Evolutionary conservation across 1,139 yeast species (phyloP), one percentile per base, ranked within the genome.

Genomic region (Suhomyces ambrosiae): DNA sequence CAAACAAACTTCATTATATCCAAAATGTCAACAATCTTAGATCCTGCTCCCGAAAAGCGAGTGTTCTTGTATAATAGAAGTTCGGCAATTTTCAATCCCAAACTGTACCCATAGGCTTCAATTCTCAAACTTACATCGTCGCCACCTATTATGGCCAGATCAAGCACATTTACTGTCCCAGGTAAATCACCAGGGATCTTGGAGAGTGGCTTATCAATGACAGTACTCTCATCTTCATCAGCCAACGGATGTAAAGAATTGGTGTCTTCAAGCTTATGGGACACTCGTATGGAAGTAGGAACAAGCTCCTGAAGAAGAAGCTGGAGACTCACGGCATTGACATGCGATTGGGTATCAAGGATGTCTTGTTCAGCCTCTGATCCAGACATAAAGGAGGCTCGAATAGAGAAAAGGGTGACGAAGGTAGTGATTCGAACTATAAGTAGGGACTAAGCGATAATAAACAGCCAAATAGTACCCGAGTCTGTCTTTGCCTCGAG

Each of bases 1-100:
- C 97, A 89, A 2, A 90, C 79, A 54, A 88, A 89, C 62, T 90
- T 90, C 89, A 90, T 86, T 34, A 89, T 77, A 48, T 87, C 92
- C 32, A 90, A 61, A 15, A 84, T 71, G 45, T 86, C 92, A 50
- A 73, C 61, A 76, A 37, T 57, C 65, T 44, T 76, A 74, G 47
- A 15, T 7, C 40, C 42, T 12, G 39, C 16, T 5, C 19, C 26
- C 5, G 31, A 23, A 22, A 30, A 30, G 6, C 33, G 29, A 16
- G 44, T 42, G 25, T 41, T 45, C 45, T 65, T 65, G 50, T 81
- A 84, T 28, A 89, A 75, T 41, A 88, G 64, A 24, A 85, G 63
- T 53, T 89, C 95, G 1, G 88, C 78, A 22, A 90, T 60, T 35
- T 88, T 81, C 27, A 74, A 65, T 1, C 97, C 97, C 4, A 90